Evolutionary conservation across 2,329 filamentous ascomycete genomes (phyloP).

Genomic region (Dothistroma pini): DNA sequence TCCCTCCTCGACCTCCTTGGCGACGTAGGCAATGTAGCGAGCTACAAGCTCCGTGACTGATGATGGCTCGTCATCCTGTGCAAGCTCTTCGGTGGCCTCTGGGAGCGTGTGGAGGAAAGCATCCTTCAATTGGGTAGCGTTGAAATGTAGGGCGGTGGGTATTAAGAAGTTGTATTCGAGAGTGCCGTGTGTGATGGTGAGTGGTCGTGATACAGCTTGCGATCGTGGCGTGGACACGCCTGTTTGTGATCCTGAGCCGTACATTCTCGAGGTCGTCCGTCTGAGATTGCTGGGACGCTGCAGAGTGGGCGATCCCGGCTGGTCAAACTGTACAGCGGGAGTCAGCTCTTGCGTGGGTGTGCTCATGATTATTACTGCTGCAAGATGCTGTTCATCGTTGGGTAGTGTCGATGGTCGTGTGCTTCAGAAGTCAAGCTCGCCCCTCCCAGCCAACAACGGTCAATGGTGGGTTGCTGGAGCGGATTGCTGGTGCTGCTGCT

Average conservation of each 20-base stretch:
- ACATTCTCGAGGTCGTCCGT: slow-evolving; percentile 23
- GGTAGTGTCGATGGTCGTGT: slow-evolving; percentile 4
- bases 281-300: slow-evolving; percentile 12
- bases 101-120: slow-evolving; percentile 82
- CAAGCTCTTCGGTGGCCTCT: slow-evolving; percentile 90
- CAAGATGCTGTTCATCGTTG: slow-evolving; percentile 6
- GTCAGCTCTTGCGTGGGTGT: slow-evolving; percentile 26
- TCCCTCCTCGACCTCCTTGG: slow-evolving; percentile 82
- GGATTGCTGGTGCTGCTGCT: not conserved
- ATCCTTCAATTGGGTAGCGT: slow-evolving; percentile 90
- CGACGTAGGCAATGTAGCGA: slow-evolving; percentile 87
- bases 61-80: slow-evolving; percentile 98
- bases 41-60: slow-evolving; percentile 89
- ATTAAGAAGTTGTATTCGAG: slow-evolving; percentile 96
- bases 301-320: slow-evolving; percentile 13
- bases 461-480: not conserved
- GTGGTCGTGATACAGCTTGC: slow-evolving; percentile 83
- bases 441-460: slow-evolving; percentile 1
- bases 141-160: slow-evolving; percentile 92
- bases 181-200: slow-evolving; percentile 86
- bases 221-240: slow-evolving; percentile 95
- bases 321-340: slow-evolving; percentile 19
- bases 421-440: not conserved
- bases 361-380: slow-evolving; percentile 13
- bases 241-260: slow-evolving; percentile 59